These are phyloP conservation scores for Saksenaea vasiformis DNA, from an alignment of 371 early-diverging fungal genomes.

Conservation along the genomic window DNA sequence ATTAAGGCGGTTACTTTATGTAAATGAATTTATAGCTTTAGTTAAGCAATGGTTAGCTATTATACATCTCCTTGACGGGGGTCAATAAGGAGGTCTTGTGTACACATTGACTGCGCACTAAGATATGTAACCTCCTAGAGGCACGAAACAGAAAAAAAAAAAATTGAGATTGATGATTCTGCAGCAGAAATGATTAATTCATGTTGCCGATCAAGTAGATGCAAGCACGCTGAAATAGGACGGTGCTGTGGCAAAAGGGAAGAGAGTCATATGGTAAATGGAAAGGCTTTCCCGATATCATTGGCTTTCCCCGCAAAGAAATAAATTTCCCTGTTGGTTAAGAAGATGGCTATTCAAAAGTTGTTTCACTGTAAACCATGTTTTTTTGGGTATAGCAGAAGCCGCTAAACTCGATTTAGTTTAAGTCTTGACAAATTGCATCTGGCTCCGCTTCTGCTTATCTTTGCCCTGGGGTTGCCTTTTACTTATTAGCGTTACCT, in stretches of 20 bases:
- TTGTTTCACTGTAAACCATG: neutral
- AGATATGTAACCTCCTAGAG: neutral
- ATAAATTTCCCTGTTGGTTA: conserved; percentile 2
- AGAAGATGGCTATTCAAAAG: neutral
- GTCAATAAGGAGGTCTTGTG: neutral
- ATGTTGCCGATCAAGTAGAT: neutral
- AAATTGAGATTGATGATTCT: too few relatives aligned
- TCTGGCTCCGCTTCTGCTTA: neutral
- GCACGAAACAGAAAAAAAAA: too few relatives aligned
- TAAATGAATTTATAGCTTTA: neutral
- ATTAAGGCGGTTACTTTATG: neutral
- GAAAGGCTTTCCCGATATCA: neutral
- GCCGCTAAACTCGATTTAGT: neutral
- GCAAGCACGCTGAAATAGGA: neutral
- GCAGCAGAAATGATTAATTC: too few relatives aligned
- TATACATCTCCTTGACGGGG: neutral
- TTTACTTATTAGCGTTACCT: neutral
- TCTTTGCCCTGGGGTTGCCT: neutral
- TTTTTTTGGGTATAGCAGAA: neutral
- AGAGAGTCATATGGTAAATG: neutral
- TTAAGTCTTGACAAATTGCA: neutral
- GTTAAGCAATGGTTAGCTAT: neutral
- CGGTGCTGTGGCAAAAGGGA: neutral
- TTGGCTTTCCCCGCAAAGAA: conserved; percentile 1
- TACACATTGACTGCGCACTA: neutral